Conservation (phyloP, 371 early-diverging fungal species). For the Mucor piriformis region DNA sequence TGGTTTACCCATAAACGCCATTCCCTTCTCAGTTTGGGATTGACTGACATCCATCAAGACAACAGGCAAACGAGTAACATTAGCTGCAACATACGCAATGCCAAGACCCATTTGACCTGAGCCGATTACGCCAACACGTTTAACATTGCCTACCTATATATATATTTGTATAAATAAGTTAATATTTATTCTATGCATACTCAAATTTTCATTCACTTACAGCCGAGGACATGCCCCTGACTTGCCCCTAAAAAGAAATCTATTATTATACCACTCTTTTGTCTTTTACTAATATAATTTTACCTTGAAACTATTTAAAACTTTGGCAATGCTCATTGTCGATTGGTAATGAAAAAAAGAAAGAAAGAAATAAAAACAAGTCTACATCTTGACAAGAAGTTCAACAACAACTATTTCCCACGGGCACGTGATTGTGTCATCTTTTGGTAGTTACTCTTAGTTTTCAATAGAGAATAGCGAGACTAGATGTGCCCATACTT, state of each 20-base stretch:
- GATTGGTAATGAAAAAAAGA: too few species aligned
- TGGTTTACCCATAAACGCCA: slow-evolving; percentile 75
- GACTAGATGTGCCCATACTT: too few species aligned
- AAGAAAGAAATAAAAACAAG: too few species aligned
- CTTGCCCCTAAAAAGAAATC: neutral
- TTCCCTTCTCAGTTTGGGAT: slow-evolving; percentile 80
- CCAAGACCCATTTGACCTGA: slow-evolving; percentile 94
- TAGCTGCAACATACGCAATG: slow-evolving; percentile 95
- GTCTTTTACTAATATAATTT: neutral
- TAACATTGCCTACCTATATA: slow-evolving; percentile 42
- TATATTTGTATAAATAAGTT: neutral
- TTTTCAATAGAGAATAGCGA: too few species aligned
- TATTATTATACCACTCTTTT: neutral
- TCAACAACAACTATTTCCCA: too few species aligned
- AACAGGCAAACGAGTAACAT: slow-evolving; percentile 78
- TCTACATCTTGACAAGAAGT: too few species aligned
- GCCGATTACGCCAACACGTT: slow-evolving; percentile 77
- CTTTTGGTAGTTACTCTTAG: too few species aligned
- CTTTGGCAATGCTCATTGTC: neutral
- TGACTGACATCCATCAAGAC: slow-evolving; percentile 83
- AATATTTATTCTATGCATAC: neutral
- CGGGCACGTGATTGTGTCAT: too few species aligned
- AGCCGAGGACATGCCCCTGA: slow-evolving; percentile 11
- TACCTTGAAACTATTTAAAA: slow-evolving; percentile 5
- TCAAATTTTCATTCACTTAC: neutral